Evolutionary conservation across 192 early-diverging fungal species (phyloP).

Genomic region (Backusella luteola): DNA sequence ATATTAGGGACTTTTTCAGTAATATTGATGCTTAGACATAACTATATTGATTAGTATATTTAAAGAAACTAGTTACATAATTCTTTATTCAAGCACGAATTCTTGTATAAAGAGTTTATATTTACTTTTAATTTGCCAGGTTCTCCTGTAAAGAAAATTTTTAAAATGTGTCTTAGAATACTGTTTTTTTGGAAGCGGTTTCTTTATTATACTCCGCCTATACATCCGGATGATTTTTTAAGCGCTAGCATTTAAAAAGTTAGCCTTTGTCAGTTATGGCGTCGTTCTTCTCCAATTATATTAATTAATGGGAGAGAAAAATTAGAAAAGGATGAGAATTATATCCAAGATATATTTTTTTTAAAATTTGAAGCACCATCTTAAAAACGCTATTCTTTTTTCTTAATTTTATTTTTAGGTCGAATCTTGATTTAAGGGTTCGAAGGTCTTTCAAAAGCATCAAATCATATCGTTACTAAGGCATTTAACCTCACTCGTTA

Average conservation of each 20-base stretch:
- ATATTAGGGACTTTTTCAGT: no score
- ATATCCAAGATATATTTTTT: background rate
- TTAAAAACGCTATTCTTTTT: background rate
- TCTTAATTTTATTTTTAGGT: background rate
- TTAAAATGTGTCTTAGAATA: no score
- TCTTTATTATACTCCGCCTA: background rate
- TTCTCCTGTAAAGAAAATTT: no score
- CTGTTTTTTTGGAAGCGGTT: no score
- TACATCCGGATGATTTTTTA: background rate
- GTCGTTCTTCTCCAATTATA: background rate
- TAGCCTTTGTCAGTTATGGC: no score
- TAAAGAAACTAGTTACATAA: no score
- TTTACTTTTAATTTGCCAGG: no score
- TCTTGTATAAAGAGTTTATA: no score
- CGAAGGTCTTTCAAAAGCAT: background rate
- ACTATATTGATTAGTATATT: no score
- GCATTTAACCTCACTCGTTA: background rate
- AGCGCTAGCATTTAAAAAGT: background rate
- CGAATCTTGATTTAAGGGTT: background rate
- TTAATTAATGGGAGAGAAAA: background rate
- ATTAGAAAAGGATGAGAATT: background rate
- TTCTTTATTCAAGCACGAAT: no score
- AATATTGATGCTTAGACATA: no score
- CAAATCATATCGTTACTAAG: background rate
- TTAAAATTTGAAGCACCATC: background rate